Percentiles rank a stretch among this genome's conserved stretches.
Conservation (phyloP, 2,329 filamentous ascomycete genomes). For the Aspergillus arachidicola region DNA sequence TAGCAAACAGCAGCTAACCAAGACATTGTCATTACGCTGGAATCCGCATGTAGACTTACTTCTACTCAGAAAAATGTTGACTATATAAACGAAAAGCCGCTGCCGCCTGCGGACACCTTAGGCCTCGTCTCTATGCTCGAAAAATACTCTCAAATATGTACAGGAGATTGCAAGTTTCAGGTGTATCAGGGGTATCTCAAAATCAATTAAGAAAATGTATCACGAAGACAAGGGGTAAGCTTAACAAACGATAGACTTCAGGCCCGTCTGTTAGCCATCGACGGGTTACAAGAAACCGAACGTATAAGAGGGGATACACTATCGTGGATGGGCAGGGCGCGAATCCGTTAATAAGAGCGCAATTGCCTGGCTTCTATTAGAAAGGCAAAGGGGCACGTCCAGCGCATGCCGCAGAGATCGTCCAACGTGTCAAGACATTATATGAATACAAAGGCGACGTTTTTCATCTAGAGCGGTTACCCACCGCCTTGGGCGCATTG, state of each 20-base stretch:
- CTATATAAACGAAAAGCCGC: constrained; percentile 11
- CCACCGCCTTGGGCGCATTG: constrained; percentile 27
- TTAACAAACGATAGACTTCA: constrained; percentile 23
- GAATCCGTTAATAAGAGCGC: constrained; percentile 1
- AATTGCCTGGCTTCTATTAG: neutral
- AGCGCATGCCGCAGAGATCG: constrained; percentile 11
- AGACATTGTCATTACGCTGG: neutral
- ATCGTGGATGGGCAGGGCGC: neutral
- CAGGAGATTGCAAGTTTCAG: constrained; percentile 33
- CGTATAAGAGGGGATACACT: neutral
- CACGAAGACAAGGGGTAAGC: constrained; percentile 23
- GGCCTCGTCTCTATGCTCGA: constrained; percentile 27
- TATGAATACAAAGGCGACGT: constrained; percentile 9
- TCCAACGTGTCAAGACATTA: constrained; percentile 12
- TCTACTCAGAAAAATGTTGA: neutral
- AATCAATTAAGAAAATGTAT: constrained; percentile 30
- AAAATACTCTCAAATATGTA: constrained; percentile 32
- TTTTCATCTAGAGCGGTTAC: constrained; percentile 28
- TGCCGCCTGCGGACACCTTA: constrained; percentile 19
- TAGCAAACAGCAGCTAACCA: neutral
- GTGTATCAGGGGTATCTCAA: constrained; percentile 44
- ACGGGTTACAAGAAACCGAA: constrained; percentile 11
- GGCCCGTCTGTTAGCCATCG: constrained; percentile 18
- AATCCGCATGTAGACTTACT: neutral
- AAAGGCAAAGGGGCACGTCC: constrained; percentile 7